Evolutionary conservation across 805 yeast genomes (phyloP).

Genomic region (Metschnikowia picachoensis): DNA sequence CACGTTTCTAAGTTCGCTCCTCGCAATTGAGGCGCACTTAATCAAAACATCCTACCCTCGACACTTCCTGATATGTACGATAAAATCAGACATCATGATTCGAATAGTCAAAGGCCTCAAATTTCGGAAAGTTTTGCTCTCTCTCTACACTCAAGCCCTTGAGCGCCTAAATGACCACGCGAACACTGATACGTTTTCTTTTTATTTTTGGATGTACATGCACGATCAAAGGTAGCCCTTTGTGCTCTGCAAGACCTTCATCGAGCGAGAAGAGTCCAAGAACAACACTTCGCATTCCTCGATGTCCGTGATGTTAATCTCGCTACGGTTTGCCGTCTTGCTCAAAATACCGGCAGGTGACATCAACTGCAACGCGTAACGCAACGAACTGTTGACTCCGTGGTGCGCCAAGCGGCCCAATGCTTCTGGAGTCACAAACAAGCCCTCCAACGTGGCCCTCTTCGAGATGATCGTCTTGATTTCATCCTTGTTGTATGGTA

Average conservation of each 20-base stretch:
- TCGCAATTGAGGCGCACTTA: too few relatives aligned
- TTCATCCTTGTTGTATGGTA: conserved; percentile 83
- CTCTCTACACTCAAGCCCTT: too few relatives aligned
- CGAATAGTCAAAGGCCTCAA: too few relatives aligned
- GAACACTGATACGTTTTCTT: neutral
- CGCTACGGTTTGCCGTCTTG: conserved; percentile 65
- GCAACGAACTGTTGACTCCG: conserved; percentile 75
- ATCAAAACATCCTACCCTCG: too few relatives aligned
- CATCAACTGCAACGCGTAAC: conserved; percentile 88
- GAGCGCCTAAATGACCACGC: too few relatives aligned
- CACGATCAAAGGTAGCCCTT: conserved; percentile 32
- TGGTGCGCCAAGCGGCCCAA: conserved; percentile 67
- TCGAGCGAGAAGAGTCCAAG: conserved; percentile 81
- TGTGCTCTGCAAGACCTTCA: conserved; percentile 56
- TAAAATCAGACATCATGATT: too few relatives aligned
- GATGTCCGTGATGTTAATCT: conserved; percentile 64
- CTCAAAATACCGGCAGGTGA: conserved; percentile 88
- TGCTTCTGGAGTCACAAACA: conserved; percentile 64
- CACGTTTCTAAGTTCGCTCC: too few relatives aligned
- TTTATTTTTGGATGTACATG: neutral
- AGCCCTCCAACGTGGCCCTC: conserved; percentile 73
- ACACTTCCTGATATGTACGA: too few relatives aligned
- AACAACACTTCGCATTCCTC: conserved; percentile 81
- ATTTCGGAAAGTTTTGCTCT: too few relatives aligned
- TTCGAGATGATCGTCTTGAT: conserved; percentile 77